Evolutionary conservation across 2,329 filamentous ascomycete genomes (phyloP).

Genomic region (Magnaporthiopsis incrustans): DNA sequence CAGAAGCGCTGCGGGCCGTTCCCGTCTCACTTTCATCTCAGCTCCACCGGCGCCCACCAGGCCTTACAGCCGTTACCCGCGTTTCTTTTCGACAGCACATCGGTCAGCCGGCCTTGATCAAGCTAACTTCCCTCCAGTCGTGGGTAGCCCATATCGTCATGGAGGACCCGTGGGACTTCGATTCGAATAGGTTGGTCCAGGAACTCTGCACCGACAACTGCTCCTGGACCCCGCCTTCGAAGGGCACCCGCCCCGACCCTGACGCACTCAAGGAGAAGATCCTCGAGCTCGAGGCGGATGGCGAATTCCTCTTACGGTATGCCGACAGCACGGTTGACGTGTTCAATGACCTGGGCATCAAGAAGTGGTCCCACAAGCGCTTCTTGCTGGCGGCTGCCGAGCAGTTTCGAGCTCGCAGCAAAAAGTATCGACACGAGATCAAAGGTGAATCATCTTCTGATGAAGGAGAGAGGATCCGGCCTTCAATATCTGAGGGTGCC

Average conservation of each 20-base stretch:
- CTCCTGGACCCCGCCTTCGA: constrained; percentile 35
- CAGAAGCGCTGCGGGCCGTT: neutral
- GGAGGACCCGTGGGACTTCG: constrained; percentile 69
- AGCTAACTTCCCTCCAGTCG: neutral
- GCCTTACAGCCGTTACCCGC: neutral
- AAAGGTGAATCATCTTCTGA: neutral
- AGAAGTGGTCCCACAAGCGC: constrained; percentile 47
- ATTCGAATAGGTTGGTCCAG: constrained; percentile 55
- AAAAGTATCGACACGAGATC: constrained; percentile 29
- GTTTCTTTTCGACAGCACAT: neutral
- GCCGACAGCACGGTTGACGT: constrained; percentile 39
- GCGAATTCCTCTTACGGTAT: constrained; percentile 52
- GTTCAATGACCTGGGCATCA: constrained; percentile 46
- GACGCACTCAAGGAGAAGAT: constrained; percentile 45
- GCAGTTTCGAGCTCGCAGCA: constrained; percentile 44
- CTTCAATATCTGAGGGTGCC: neutral
- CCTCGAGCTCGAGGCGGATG: constrained; percentile 56
- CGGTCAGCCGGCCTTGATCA: neutral
- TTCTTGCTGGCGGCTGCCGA: constrained; percentile 50
- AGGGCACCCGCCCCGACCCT: constrained; percentile 40
- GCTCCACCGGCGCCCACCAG: neutral
- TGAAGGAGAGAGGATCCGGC: too few species aligned
- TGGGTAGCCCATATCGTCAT: neutral
- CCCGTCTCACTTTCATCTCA: neutral
- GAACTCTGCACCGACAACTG: constrained; percentile 52